phyloP scores from a whole-genome alignment of 768 basidiomycete species.

The Pilatotrama ljubarskyi region DNA sequence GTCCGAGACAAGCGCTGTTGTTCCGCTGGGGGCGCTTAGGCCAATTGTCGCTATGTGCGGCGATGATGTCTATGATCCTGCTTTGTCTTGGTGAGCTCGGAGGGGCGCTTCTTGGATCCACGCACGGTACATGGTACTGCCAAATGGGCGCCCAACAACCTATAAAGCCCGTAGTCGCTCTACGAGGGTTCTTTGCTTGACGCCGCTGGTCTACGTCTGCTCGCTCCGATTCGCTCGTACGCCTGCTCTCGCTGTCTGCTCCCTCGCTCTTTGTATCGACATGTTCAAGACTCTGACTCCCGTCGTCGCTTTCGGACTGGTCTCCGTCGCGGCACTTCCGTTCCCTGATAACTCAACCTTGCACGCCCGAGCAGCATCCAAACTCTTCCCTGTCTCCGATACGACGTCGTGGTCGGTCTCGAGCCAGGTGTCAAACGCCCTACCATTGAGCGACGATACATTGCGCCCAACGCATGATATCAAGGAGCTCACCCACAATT shows the following conservation, averaged over 20 bases:
- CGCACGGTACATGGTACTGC: no score
- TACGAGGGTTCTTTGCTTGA: slow-evolving; percentile 7
- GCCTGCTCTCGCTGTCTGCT: background rate
- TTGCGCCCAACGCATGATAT: slow-evolving; percentile 23
- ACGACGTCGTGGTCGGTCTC: slow-evolving; percentile 30
- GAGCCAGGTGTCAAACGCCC: slow-evolving; percentile 11
- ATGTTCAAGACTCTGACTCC: slow-evolving; percentile 7
- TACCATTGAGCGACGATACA: slow-evolving; percentile 29
- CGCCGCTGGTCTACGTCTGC: slow-evolving; percentile 18
- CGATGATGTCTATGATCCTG: slow-evolving; percentile 1
- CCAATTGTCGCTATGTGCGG: background rate
- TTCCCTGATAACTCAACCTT: background rate
- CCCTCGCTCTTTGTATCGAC: background rate
- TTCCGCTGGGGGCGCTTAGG: background rate
- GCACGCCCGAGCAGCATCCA: slow-evolving; percentile 1
- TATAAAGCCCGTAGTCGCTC: slow-evolving; percentile 2
- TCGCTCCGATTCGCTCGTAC: background rate
- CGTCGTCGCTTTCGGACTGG: slow-evolving; percentile 17
- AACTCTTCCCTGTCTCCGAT: slow-evolving; percentile 28
- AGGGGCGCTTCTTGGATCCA: no score
- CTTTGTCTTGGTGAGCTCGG: background rate
- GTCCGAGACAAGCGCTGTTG: background rate
- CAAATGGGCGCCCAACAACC: background rate
- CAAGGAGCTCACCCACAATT: slow-evolving; percentile 25
- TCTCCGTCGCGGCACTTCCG: slow-evolving; percentile 13